Evolutionary conservation across 2,329 filamentous ascomycete genomes (phyloP).

Genomic region (Cryphonectria radicalis): DNA sequence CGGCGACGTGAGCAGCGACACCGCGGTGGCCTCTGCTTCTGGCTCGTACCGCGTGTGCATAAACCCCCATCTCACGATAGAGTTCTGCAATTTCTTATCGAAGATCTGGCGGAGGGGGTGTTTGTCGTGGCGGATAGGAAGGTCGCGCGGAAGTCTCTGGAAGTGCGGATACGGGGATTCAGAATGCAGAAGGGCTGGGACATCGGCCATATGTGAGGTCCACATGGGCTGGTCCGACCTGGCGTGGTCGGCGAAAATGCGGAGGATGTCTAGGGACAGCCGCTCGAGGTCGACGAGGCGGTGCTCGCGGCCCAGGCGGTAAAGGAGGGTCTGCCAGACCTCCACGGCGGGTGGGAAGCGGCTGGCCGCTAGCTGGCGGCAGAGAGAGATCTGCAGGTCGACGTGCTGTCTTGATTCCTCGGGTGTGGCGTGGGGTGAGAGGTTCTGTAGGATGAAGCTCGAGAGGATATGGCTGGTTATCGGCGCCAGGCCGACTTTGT

Average conservation of each 20-base stretch:
- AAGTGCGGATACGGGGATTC: constrained; percentile 40
- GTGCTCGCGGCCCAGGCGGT: constrained; percentile 48
- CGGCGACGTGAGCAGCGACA: neutral
- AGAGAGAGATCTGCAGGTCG: constrained; percentile 41
- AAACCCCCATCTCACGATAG: constrained; percentile 53
- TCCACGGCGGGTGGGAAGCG: constrained; percentile 46
- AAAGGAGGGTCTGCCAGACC: constrained; percentile 50
- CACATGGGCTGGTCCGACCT: constrained; percentile 40
- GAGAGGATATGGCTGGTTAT: constrained; percentile 36
- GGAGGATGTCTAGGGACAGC: constrained; percentile 48
- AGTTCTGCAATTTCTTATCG: constrained; percentile 42
- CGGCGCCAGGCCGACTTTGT: constrained; percentile 36
- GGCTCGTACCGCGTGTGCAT: constrained; percentile 39
- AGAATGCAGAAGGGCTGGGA: constrained; percentile 41
- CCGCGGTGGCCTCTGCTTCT: constrained; percentile 19
- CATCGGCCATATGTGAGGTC: constrained; percentile 49
- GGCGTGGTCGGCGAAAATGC: constrained; percentile 41
- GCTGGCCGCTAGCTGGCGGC: constrained; percentile 43
- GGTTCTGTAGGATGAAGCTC: constrained; percentile 36
- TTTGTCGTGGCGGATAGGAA: constrained; percentile 44
- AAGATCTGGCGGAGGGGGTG: constrained; percentile 57
- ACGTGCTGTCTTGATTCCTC: constrained; percentile 23
- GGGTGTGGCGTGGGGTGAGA: constrained; percentile 31
- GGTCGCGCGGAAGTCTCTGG: constrained; percentile 45
- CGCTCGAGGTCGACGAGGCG: constrained; percentile 51